phyloP scores from a whole-genome alignment of 2,329 filamentous ascomycete species.

The Daldinia eschscholtzii region DNA sequence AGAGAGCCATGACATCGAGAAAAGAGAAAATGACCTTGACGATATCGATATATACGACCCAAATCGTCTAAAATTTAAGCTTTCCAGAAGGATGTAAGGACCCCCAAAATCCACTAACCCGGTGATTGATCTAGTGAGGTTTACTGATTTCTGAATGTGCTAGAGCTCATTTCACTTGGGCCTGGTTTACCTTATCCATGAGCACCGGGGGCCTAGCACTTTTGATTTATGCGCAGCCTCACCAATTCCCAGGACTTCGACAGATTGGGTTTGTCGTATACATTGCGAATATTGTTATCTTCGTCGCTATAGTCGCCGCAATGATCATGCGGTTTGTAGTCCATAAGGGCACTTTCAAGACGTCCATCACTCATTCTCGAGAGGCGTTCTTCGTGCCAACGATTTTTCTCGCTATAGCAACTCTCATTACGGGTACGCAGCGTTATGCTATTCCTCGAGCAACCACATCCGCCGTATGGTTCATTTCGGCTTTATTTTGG shows the following conservation, averaged over 20 bases:
- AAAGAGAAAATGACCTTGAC: conserved; percentile 25
- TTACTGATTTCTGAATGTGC: conserved; percentile 1
- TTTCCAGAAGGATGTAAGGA: conserved; percentile 60
- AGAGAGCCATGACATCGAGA: conserved; percentile 41
- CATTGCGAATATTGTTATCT: conserved; percentile 75
- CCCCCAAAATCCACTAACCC: not conserved
- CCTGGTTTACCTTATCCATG: conserved; percentile 82
- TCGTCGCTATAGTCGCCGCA: conserved; percentile 64
- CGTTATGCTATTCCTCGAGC: conserved; percentile 72
- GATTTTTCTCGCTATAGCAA: conserved; percentile 77
- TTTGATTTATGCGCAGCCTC: conserved; percentile 73
- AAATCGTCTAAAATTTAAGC: conserved; percentile 54
- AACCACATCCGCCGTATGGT: conserved; percentile 67
- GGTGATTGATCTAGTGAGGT: not conserved
- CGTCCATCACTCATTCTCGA: conserved; percentile 71
- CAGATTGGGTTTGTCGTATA: conserved; percentile 76
- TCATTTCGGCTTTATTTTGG: conserved; percentile 77
- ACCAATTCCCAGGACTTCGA: conserved; percentile 71
- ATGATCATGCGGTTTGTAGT: conserved; percentile 73
- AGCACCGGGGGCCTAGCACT: conserved; percentile 77
- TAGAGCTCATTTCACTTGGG: conserved; percentile 71
- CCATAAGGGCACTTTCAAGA: conserved; percentile 64
- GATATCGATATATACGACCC: conserved; percentile 49
- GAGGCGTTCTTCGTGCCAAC: conserved; percentile 80
- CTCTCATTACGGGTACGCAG: conserved; percentile 75